These are phyloP conservation scores for Lumnitzera racemosa DNA, from an alignment of 345 rosid species.

Conservation along the genomic window DNA sequence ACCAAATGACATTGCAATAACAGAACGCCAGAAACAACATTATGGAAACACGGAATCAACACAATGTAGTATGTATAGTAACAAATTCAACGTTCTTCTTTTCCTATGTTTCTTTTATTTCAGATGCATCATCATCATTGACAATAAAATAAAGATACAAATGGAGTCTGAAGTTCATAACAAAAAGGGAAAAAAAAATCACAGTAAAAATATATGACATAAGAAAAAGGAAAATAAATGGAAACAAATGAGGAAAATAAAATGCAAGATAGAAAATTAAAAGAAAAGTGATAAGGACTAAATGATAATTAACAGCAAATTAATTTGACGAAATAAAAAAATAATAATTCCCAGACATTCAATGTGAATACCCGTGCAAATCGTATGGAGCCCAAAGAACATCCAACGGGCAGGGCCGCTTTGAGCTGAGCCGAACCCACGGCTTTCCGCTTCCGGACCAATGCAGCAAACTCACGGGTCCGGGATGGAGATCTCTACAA, in stretches of 20 bases:
- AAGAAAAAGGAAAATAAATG: neutral
- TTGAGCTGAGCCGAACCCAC: constrained; percentile 80
- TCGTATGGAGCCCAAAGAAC: constrained; percentile 83
- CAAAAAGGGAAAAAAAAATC: neutral
- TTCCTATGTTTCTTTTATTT: constrained; percentile 4
- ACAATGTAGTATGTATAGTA: neutral
- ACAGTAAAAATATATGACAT: neutral
- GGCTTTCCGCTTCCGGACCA: constrained; percentile 99
- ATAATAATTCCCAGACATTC: constrained; percentile 3
- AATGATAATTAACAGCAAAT: neutral
- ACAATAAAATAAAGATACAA: constrained; percentile 3
- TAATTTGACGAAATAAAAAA: neutral
- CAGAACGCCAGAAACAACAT: no score
- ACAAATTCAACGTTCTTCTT: neutral
- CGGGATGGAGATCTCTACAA: constrained; percentile 83
- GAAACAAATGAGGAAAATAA: neutral
- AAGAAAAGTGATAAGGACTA: neutral
- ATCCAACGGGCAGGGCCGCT: constrained; percentile 76
- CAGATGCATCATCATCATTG: neutral
- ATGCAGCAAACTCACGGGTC: constrained; percentile 90
- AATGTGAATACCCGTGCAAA: constrained; percentile 53
- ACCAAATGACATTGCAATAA: no score
- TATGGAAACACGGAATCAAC: no score
- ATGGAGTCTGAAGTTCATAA: no score
- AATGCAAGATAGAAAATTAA: constrained; percentile 3